These are phyloP conservation scores for Pseudocercospora musae DNA, from an alignment of 2,329 filamentous ascomycete species.

Conservation along the genomic window DNA sequence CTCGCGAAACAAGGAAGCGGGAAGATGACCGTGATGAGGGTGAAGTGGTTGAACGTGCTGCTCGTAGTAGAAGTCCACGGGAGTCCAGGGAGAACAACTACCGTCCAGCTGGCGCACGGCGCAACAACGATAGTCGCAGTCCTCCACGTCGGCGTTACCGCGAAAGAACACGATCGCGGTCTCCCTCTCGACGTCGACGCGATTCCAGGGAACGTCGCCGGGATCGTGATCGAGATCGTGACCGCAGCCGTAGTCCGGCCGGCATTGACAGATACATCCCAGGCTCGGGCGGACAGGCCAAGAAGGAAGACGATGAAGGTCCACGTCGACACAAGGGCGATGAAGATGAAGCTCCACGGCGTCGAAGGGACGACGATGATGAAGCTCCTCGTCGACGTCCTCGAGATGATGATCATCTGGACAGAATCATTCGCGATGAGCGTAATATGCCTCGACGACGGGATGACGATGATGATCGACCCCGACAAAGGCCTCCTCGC, in stretches of 20 bases:
- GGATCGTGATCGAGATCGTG: conserved; percentile 23
- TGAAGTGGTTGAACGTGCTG: conserved; percentile 30
- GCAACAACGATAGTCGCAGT: conserved; percentile 27
- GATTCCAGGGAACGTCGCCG: conserved; percentile 16
- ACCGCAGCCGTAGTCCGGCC: conserved; percentile 29
- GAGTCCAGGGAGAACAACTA: conserved; percentile 17
- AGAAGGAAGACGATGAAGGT: conserved; percentile 27
- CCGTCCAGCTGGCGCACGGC: conserved; percentile 17
- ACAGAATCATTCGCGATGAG: conserved; percentile 17
- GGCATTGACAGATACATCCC: conserved; percentile 43
- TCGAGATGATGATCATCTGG: conserved; percentile 16
- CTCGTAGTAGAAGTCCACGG: conserved; percentile 21
- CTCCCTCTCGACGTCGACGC: conserved; percentile 16
- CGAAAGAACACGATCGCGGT: conserved; percentile 23
- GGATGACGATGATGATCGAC: conserved; percentile 1
- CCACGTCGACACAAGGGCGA: conserved; percentile 32
- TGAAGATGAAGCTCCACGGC: conserved; percentile 7
- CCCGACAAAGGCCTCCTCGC: background rate
- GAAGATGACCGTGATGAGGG: conserved; percentile 30
- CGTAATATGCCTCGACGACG: conserved; percentile 14
- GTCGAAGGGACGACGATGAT: conserved; percentile 16
- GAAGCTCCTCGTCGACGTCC: conserved; percentile 23
- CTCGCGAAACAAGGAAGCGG: conserved; percentile 8
- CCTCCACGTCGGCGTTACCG: conserved; percentile 22
- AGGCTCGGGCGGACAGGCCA: conserved; percentile 19